Evolutionary conservation across 75 land plant species (phyloP), one percentile per base, ranked within the genome.

Genomic region (Picea glauca): DNA sequence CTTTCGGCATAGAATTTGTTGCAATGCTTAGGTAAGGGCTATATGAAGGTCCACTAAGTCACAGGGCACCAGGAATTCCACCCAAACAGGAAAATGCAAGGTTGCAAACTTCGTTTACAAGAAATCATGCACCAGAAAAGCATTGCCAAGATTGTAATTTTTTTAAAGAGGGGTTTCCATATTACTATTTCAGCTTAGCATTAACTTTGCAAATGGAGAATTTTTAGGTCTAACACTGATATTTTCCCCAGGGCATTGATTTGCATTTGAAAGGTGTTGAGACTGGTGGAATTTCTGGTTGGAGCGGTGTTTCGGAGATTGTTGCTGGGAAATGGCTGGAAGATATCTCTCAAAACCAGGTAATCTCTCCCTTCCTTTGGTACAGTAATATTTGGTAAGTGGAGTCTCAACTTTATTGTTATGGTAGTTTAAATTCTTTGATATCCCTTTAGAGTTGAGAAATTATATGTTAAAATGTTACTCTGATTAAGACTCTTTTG

Each of bases 321-420:
- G 74, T 93, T 76, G 8, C 90, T 62, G 93, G 93, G 30, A 95
- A 98, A 77, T 98, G 99, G 99, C 79, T 98, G 75, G 93, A 95
- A 87, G 98, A 98, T 79, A 91, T 98, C 57, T 90, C 92, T 14
- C 97, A 94, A 31, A 94, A 92, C 66, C 99, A 96, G 91, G 96
- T 93, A 43, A 60, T 66, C 26, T 62, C 2, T 11, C 3, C n/a
- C 11, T 58, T 77, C 80, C 60, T 26, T 75, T 13, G 23, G 26
- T 54, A 14, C 8, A 62, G 64, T 7, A 62, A 23, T 62, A 62
- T 62, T 5, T 0, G 14, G 9, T 62, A 62, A 9, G 64, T 62
- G 26, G 64, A n/a, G n/a, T 23, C 6, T 62, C 33, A 72, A 11
- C 23, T 54, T 54, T 43, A 9, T 72, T 20, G 43, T 32, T 64